These are phyloP conservation scores for Boletus huronensis DNA, from an alignment of 768 basidiomycete species.

Conservation along the genomic window DNA sequence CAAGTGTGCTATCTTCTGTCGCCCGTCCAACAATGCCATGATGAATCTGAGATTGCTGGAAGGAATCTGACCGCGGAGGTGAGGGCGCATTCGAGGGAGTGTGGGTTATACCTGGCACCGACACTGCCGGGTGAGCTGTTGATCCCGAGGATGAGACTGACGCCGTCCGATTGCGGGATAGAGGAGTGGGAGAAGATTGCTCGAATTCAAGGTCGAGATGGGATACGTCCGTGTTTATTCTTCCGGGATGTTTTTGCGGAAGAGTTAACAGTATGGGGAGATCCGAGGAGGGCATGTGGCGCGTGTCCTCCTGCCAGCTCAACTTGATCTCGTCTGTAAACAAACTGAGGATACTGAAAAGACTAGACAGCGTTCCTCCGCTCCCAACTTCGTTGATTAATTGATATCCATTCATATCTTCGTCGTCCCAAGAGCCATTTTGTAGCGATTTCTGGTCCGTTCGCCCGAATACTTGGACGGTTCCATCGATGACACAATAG, in stretches of 20 bases:
- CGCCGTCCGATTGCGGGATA: slow-evolving; percentile 41
- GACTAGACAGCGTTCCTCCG: slow-evolving; percentile 90
- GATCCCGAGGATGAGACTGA: slow-evolving; percentile 69
- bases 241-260: slow-evolving; percentile 30
- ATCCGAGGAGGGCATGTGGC: slow-evolving; percentile 24
- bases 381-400: slow-evolving; percentile 94
- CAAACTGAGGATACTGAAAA: slow-evolving; percentile 94
- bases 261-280: slow-evolving; percentile 20
- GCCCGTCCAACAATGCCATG: slow-evolving; percentile 89
- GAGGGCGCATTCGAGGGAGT: slow-evolving; percentile 20
- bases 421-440: slow-evolving; percentile 70
- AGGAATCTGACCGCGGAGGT: slow-evolving; percentile 25
- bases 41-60: slow-evolving; percentile 36
- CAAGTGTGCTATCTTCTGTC: slow-evolving; percentile 89
- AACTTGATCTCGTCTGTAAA: slow-evolving; percentile 94
- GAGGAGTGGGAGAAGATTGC: slow-evolving; percentile 25
- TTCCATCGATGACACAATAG: slow-evolving; percentile 98
- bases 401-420: slow-evolving; percentile 94
- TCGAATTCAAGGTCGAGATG: slow-evolving; percentile 45
- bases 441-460: slow-evolving; percentile 51
- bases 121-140: slow-evolving; percentile 54
- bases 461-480: slow-evolving; percentile 86
- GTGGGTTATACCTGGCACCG: slow-evolving; percentile 20
- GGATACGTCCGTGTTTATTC: slow-evolving; percentile 65
- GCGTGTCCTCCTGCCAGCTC: slow-evolving; percentile 78